Evolutionary conservation across 768 basidiomycete genomes (phyloP).

Genomic region (Boletus bicolor): DNA sequence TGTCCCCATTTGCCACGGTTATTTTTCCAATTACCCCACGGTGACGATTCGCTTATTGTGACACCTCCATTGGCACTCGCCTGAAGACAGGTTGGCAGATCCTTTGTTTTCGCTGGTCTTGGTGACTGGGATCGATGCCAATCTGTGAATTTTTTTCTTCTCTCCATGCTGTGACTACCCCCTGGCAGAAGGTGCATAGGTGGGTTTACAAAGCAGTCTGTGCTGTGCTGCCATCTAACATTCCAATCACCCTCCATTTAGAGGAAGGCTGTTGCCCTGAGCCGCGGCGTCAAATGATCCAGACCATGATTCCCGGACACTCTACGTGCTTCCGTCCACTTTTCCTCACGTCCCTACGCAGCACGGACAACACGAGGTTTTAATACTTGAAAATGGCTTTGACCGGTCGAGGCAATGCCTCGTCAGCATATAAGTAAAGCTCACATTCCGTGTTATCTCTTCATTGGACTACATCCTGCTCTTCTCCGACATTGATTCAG

Average conservation of each 20-base stretch:
- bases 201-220: constrained; percentile 14
- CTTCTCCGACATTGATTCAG: constrained; percentile 8
- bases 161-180: constrained; percentile 21
- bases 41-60: constrained; percentile 15
- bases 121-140: constrained; percentile 3
- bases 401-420: constrained; percentile 29
- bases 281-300: constrained; percentile 31
- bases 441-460: constrained; percentile 16
- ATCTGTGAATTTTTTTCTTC: constrained; percentile 10
- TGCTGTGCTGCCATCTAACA: constrained; percentile 29
- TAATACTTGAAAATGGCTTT: constrained; percentile 26
- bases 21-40: constrained; percentile 19
- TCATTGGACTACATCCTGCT: constrained; percentile 14
- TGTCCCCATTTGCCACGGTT: constrained; percentile 2
- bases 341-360: constrained; percentile 30
- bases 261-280: constrained; percentile 31
- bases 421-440: constrained; percentile 30
- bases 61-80: neutral
- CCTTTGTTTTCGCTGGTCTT: constrained; percentile 4
- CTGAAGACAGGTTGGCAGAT: constrained; percentile 1
- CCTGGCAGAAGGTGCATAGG: constrained; percentile 6
- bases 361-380: constrained; percentile 35
- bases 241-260: constrained; percentile 31
- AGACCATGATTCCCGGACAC: constrained; percentile 31
- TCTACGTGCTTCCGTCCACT: constrained; percentile 21